phyloP scores from a whole-genome alignment of 441 rosid genomes.

The Erysimum cheiri region DNA sequence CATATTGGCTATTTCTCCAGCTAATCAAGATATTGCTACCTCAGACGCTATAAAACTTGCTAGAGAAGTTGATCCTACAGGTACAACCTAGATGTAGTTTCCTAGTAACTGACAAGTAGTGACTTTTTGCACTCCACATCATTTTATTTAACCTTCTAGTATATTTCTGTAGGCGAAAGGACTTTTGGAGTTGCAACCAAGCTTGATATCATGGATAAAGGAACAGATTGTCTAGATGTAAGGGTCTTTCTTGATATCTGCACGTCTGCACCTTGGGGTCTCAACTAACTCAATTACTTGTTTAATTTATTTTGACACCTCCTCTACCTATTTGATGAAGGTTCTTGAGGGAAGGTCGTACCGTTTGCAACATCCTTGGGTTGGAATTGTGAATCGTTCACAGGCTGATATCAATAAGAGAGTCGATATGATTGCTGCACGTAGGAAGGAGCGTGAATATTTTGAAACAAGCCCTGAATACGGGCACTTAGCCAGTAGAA shows the following conservation, averaged over 20 bases:
- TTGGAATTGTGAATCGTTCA: conserved; percentile 99
- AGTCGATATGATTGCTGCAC: conserved; percentile 93
- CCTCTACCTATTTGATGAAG: conserved; percentile 50
- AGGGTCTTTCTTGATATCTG: conserved; percentile 33
- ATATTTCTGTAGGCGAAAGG: conserved; percentile 77
- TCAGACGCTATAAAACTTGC: conserved; percentile 99
- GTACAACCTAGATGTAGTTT: conserved; percentile 45
- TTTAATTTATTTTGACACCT: conserved; percentile 38
- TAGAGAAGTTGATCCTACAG: conserved; percentile 99
- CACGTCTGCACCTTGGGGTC: conserved; percentile 32
- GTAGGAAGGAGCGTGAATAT: conserved; percentile 92
- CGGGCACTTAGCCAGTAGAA: conserved; percentile 90
- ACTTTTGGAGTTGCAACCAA: conserved; percentile 97
- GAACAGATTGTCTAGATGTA: conserved; percentile 95
- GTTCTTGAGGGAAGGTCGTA: conserved; percentile 97
- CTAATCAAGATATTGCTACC: conserved; percentile 99
- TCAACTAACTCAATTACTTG: conserved; percentile 31
- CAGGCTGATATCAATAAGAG: conserved; percentile 99
- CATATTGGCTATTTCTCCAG: conserved; percentile 98
- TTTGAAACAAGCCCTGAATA: conserved; percentile 98
- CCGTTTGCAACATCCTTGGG: conserved; percentile 99
- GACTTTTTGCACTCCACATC: background rate
- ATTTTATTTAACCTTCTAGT: conserved; percentile 8
- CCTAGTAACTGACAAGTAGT: conserved; percentile 20
- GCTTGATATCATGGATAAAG: conserved; percentile 99